Base-by-base conservation (phyloP, 192 early-diverging fungal species). In the Backusella mclennaniae region DNA sequence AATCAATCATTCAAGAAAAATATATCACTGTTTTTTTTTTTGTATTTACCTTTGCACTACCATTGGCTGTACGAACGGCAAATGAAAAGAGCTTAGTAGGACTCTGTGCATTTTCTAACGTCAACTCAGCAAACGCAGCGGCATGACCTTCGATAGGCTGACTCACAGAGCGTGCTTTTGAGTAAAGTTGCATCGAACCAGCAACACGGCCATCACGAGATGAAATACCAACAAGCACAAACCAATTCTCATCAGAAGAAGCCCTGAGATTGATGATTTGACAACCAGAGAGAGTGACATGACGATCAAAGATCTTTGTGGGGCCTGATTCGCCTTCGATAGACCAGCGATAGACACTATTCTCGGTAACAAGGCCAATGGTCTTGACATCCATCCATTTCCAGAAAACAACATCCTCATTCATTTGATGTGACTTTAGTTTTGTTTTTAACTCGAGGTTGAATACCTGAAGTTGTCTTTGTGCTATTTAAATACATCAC, bases 211-310 rank as follows among this genome's bases (percentile, higher is more conserved):
- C 92, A 69, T 95, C 88, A 86, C 89, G 89, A 29, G 96, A 95
- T 23, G 96, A 94, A 71, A 99, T 99, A 46, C 98, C 97, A 67
- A 98, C 90, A 31, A 99, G 87, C 31, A 96, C 85, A 89, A 96
- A 90, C 98, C 98, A 99, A 80, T 95, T 98, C 83, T 91, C 93
- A 75, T 95, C 95, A 53, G 90, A 86, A 79, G 95, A 95, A 66
- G 96, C 90, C 35, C 92, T 90, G 85, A 98, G 98, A 88, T 96
- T 96, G 84, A 99, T 98, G 77, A 99, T 96, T 85, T 99, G 98
- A 66, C 92, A 88, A 73, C 93, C 94, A 52, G 77, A 87, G 66
- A 99, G 87, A 76, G 80, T 95, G 17, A 87, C 82, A 80, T 98
- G 93, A 31, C 97, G 90, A 71, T 98, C 98, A 90, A 99, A 99